Conservation (phyloP, 2,329 filamentous ascomycete genomes). For the Ophiostoma sp. region DNA sequence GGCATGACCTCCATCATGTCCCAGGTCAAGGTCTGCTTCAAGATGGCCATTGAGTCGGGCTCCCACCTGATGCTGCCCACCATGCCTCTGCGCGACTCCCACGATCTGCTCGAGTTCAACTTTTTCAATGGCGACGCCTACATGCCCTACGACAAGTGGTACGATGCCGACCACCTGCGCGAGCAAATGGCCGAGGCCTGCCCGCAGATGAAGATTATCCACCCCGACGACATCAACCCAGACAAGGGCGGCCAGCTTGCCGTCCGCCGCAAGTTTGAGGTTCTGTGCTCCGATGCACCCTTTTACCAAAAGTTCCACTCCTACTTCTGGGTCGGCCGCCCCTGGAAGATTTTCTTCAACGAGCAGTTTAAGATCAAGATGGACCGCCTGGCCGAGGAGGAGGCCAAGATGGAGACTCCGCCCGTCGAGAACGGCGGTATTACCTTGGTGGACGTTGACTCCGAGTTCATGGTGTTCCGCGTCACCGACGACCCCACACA, state of each 20-base stretch:
- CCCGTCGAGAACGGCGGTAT: slow-evolving; percentile 32
- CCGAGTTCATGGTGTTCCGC: slow-evolving; percentile 39
- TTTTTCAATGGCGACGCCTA: slow-evolving; percentile 37
- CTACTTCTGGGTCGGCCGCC: slow-evolving; percentile 39
- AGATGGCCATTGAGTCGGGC: slow-evolving; percentile 40
- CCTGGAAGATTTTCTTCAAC: slow-evolving; percentile 35
- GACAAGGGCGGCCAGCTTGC: slow-evolving; percentile 24
- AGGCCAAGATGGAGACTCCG: slow-evolving; percentile 9
- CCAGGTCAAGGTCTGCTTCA: slow-evolving; percentile 40
- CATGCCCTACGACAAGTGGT: slow-evolving; percentile 40
- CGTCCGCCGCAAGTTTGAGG: slow-evolving; percentile 33
- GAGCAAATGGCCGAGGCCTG: slow-evolving; percentile 33
- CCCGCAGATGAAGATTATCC: slow-evolving; percentile 39
- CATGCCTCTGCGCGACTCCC: slow-evolving; percentile 39
- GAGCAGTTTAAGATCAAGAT: slow-evolving; percentile 24
- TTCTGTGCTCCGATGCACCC: slow-evolving; percentile 32
- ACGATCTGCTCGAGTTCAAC: slow-evolving; percentile 38
- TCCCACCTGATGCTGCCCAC: slow-evolving; percentile 36
- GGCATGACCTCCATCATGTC: slow-evolving; percentile 40
- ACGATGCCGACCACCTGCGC: slow-evolving; percentile 37
- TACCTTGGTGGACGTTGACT: slow-evolving; percentile 36
- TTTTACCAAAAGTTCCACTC: slow-evolving; percentile 34
- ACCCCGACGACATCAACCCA: slow-evolving; percentile 30
- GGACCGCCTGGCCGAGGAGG: slow-evolving; percentile 20
- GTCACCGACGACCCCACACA: slow-evolving; percentile 42